A percentile compares a stretch with the other conserved stretches of the same genome.
phyloP scores from a whole-genome alignment of 345 rosid species.

The Arabidopsis arenosa region DNA sequence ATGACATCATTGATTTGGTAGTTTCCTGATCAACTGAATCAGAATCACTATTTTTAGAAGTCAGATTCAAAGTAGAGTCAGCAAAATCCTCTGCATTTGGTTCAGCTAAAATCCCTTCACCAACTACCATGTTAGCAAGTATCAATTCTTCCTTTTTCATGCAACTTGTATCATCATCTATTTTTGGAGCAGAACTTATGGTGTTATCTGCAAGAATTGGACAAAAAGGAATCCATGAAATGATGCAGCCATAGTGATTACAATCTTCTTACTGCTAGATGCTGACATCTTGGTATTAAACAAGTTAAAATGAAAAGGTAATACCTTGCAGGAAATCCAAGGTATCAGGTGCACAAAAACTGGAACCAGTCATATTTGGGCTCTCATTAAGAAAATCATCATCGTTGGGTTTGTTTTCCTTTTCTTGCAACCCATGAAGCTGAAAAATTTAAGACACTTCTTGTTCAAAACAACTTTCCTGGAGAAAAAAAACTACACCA shows the following conservation, averaged over 20 bases:
- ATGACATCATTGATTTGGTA: slow-evolving; percentile 74
- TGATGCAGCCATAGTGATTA: slow-evolving; percentile 19
- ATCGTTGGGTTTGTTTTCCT: slow-evolving; percentile 46
- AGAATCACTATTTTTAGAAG: slow-evolving; percentile 54
- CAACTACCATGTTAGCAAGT: slow-evolving; percentile 36
- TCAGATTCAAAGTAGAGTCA: slow-evolving; percentile 48
- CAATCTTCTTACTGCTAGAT: slow-evolving; percentile 29
- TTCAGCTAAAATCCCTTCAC: slow-evolving; percentile 51
- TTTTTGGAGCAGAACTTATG: slow-evolving; percentile 43
- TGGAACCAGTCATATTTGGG: slow-evolving; percentile 35
- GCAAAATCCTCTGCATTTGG: slow-evolving; percentile 52
- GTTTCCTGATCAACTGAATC: slow-evolving; percentile 66
- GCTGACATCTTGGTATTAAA: slow-evolving; percentile 22
- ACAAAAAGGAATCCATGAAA: slow-evolving; percentile 25
- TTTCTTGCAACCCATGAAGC: slow-evolving; percentile 62
- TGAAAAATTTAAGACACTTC: slow-evolving; percentile 55
- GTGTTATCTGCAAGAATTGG: slow-evolving; percentile 50
- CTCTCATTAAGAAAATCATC: slow-evolving; percentile 44
- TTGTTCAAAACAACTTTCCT: slow-evolving; percentile 35
- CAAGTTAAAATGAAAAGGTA: slow-evolving; percentile 25
- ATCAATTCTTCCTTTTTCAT: slow-evolving; percentile 47
- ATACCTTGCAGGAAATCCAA: slow-evolving; percentile 67
- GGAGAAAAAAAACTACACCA: slow-evolving; percentile 28
- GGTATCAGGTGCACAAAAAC: slow-evolving; percentile 68
- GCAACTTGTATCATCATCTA: slow-evolving; percentile 30